Base-by-base conservation (phyloP, 2,329 filamentous ascomycete genomes). In the Penicillium polonicum region DNA sequence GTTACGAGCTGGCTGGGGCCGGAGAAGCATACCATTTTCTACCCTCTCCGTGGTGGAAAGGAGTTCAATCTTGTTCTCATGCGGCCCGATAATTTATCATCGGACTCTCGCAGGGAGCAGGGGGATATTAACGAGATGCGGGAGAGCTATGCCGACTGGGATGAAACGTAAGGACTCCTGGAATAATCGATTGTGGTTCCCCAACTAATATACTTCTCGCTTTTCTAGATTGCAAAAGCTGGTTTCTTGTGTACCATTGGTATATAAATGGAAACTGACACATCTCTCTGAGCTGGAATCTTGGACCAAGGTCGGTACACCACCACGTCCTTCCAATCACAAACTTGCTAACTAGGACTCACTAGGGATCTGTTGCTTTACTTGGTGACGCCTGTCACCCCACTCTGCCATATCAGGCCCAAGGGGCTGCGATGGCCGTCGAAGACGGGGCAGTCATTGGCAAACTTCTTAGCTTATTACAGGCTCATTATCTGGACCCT, bases 231-330 rank as follows among this genome's bases (percentile, higher is more conserved):
- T 66, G 9, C 45, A 46, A 36, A 67, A 68, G 27, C 71, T 80
- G 25, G 68, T 80, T 4, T 72, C 74, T 1, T 77, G 79, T 33
- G 83, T 88, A 0, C 78, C 82, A 36, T 76, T 73, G 0, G 84
- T 88, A 0, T 80, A 83, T 33, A 89, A 88, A 68, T 90, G 87
- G 87, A 87, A 85, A 67, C 69, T 90, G 13, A 52, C 88, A 80
- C 77, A 82, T 42, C 60, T 60, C 3, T 19, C 38, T 0, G 48
- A 76, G 70, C 73, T 57, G 69, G 73, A 5, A 75, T 82, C 57
- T 66, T 86, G 62, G 73, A 76, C 15, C 5, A 64, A 58, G 52
- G 63, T 65, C 2, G 17, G 10, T 10, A 49, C 3, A 38, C 8
- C 35, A 23, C 27, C 1, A 27, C 33, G 5, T 36, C 29, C 9